Conservation (phyloP, 2,329 filamentous ascomycete genomes). For the Bipolaris victoriae region DNA sequence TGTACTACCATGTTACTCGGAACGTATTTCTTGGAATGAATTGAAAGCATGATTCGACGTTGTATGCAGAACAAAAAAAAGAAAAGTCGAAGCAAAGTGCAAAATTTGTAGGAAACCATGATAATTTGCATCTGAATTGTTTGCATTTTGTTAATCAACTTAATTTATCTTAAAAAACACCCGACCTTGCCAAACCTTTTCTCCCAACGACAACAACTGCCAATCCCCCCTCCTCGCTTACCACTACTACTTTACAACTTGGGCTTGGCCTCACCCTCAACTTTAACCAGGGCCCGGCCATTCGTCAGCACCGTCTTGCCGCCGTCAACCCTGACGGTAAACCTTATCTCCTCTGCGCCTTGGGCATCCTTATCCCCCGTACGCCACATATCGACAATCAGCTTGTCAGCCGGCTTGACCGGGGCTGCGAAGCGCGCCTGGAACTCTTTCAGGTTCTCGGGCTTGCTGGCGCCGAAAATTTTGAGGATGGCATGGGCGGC, state of each 20-base stretch:
- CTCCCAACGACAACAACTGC: too few relatives aligned
- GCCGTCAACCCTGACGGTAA: slow-evolving; percentile 76
- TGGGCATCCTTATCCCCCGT: slow-evolving; percentile 68
- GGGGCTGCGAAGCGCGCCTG: slow-evolving; percentile 87
- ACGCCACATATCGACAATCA: slow-evolving; percentile 81
- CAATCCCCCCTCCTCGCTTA: too few relatives aligned
- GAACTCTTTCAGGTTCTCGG: slow-evolving; percentile 84
- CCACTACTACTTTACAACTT: slow-evolving; percentile 39
- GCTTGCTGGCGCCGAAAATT: slow-evolving; percentile 75
- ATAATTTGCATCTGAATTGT: too few relatives aligned
- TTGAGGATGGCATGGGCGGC: slow-evolving; percentile 75
- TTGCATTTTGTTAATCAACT: too few relatives aligned
- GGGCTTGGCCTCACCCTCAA: slow-evolving; percentile 54
- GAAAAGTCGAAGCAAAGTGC: too few relatives aligned
- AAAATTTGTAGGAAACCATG: too few relatives aligned
- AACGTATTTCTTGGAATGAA: too few relatives aligned
- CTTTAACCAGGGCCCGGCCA: slow-evolving; percentile 78
- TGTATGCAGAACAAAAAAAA: too few relatives aligned
- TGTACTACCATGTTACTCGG: too few relatives aligned
- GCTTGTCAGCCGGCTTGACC: slow-evolving; percentile 81
- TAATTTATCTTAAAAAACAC: too few relatives aligned
- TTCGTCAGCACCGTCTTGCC: slow-evolving; percentile 89
- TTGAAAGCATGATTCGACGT: background rate
- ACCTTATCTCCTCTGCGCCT: slow-evolving; percentile 81
- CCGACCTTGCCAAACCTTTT: too few relatives aligned